These are phyloP conservation scores for Puccinia polysora DNA, from an alignment of 1,284 basidiomycete genomes.

Conservation along the genomic window DNA sequence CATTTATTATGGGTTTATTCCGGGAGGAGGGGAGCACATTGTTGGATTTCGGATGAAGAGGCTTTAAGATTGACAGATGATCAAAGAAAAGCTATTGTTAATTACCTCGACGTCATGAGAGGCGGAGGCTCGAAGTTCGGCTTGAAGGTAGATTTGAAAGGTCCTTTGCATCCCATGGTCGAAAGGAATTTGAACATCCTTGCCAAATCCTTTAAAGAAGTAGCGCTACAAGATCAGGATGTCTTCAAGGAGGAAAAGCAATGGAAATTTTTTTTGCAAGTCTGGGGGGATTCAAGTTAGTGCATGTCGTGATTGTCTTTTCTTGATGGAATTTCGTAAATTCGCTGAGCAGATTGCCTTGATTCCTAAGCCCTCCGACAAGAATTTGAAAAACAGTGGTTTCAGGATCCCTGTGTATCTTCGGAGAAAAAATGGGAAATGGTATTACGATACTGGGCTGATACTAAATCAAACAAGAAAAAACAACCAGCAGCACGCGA, in stretches of 20 bases:
- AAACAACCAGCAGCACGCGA: constrained; percentile 14
- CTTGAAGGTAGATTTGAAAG: constrained; percentile 72
- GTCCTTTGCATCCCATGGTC: constrained; percentile 65
- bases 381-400: constrained; percentile 2
- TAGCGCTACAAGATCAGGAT: constrained; percentile 80
- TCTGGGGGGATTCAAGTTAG: constrained; percentile 65
- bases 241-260: constrained; percentile 70
- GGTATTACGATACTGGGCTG: not conserved
- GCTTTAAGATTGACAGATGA: constrained; percentile 88
- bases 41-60: constrained; percentile 88
- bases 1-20: constrained; percentile 96
- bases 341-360: no score
- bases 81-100: constrained; percentile 77
- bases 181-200: constrained; percentile 58
- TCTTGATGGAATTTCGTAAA: not conserved
- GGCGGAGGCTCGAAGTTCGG: constrained; percentile 70
- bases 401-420: not conserved
- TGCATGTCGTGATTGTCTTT: constrained; percentile 1
- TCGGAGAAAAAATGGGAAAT: constrained; percentile 3
- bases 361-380: no score
- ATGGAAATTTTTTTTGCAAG: constrained; percentile 68
- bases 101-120: constrained; percentile 79
- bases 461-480: not conserved
- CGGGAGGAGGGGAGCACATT: constrained; percentile 93
- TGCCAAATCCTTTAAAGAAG: constrained; percentile 61